Conservation (phyloP, 495 filamentous ascomycete species). For the Aspergillus bridgeri region DNA sequence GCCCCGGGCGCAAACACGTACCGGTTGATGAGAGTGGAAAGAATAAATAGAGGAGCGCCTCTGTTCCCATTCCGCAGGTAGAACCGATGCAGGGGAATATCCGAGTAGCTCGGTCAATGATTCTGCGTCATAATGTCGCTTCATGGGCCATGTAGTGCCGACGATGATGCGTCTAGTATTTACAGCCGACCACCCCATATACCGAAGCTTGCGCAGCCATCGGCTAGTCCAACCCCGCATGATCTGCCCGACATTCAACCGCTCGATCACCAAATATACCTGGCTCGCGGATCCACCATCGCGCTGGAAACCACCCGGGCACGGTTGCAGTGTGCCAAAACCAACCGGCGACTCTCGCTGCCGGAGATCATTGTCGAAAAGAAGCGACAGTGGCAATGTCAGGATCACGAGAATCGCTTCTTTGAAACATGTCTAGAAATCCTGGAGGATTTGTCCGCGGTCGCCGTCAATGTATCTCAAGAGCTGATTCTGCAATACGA, state of each 20-base stretch:
- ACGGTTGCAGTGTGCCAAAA: not conserved
- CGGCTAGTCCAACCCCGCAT: not conserved
- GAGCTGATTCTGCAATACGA: not conserved
- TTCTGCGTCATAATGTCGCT: not conserved
- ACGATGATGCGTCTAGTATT: not conserved
- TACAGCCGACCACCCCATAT: not conserved
- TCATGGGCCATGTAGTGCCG: not conserved
- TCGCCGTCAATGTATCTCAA: not conserved
- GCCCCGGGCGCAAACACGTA: not conserved
- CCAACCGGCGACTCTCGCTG: not conserved
- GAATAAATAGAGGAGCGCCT: not conserved
- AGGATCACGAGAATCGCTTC: not conserved
- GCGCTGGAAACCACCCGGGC: not conserved
- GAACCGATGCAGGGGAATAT: not conserved
- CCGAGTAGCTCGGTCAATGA: not conserved
- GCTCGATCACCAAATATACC: not conserved
- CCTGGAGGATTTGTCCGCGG: not conserved
- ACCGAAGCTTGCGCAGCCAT: not conserved
- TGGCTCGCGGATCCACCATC: not conserved
- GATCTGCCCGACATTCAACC: not conserved
- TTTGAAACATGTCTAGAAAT: not conserved
- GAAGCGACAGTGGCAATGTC: not conserved
- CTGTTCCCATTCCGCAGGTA: not conserved
- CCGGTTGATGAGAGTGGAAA: not conserved
- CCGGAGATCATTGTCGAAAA: not conserved